phyloP scores from a whole-genome alignment of 2,329 filamentous ascomycete species.

The Lasiodiplodia citricola region DNA sequence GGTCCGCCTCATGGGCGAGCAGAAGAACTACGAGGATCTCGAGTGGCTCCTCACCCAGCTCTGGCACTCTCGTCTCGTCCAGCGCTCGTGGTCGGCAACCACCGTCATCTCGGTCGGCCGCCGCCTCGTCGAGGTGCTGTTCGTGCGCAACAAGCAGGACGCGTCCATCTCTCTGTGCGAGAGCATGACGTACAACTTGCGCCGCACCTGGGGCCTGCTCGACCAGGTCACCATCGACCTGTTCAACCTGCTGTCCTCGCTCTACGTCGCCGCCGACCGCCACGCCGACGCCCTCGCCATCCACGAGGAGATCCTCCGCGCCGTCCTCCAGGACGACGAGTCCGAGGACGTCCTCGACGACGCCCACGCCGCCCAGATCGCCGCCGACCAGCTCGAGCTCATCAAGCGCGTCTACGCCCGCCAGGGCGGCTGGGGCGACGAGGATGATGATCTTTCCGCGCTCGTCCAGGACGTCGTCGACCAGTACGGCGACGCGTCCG shows the following conservation, averaged over 20 bases:
- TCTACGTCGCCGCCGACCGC: slow-evolving; percentile 53
- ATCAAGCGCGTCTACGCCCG: slow-evolving; percentile 50
- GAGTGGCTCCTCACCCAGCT: slow-evolving; percentile 45
- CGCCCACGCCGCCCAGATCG: slow-evolving; percentile 32
- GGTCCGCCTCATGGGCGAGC: slow-evolving; percentile 51
- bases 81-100: slow-evolving; percentile 40
- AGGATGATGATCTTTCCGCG: slow-evolving; percentile 53
- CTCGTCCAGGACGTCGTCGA: slow-evolving; percentile 53
- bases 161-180: slow-evolving; percentile 52
- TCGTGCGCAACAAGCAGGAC: slow-evolving; percentile 53
- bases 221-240: slow-evolving; percentile 56
- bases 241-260: slow-evolving; percentile 55
- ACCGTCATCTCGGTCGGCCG: slow-evolving; percentile 59
- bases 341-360: slow-evolving; percentile 34
- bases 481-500: slow-evolving; percentile 38
- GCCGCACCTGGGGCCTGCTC: slow-evolving; percentile 57
- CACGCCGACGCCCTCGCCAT: slow-evolving; percentile 41
- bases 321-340: slow-evolving; percentile 37
- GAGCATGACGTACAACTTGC: slow-evolving; percentile 62
- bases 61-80: slow-evolving; percentile 43
- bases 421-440: slow-evolving; percentile 47
- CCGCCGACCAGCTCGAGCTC: slow-evolving; percentile 41
- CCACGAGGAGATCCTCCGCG: slow-evolving; percentile 42
- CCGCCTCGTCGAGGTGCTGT: slow-evolving; percentile 58
- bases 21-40: slow-evolving; percentile 52